Evolutionary conservation across 2,329 filamentous ascomycete species (phyloP), one percentile per base, ranked within the genome.

Genomic region (Alternaria ventricosa): DNA sequence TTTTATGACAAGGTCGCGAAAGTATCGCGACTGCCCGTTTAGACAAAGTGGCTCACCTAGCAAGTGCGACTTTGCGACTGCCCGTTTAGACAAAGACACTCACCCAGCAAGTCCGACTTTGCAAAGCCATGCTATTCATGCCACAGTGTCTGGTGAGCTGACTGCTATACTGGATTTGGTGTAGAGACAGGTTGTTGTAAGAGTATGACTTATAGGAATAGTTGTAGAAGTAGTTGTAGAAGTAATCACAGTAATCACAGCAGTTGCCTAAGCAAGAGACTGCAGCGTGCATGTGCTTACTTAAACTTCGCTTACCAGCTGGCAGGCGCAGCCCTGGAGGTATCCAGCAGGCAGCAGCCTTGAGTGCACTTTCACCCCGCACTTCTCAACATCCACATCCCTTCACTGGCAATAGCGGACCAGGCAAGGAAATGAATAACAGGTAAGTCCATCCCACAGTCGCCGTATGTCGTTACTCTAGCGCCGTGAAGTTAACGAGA

Each of bases 31-130:
- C 36, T 41, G 15, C 8, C 5, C 3, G n/a, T 11, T 18, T 5
- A 41, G 9, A 6, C 1, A 18, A 41, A 41, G 9, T 2, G 0
- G 1, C n/a, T 41, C 36, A 41, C 1, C 0, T 18, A 11, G 36
- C 36, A 18, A 41, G 36, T 18, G 36, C n/a, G n/a, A 11, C 15
- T 9, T n/a, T 9, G 33, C 33, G 15, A 36, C 15, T 36, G 13
- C 13, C 15, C 33, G 33, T n/a, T 5, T 9, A 5, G 1, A 36
- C 7, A 36, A 8, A 36, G 33, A 0, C 4, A 1, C 33, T 36
- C 33, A 36, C 7, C 7, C 4, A n/a, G 33, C 33, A 36, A 5
- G 15, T 41, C 15, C 33, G 15, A 41, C 33, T 41, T n/a, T n/a
- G 33, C 33, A 6, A 6, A 41, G 5, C 5, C n/a, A 18, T 2